Base-by-base conservation (phyloP, 2,329 filamentous ascomycete species). In the Dactylellina leptospora region DNA sequence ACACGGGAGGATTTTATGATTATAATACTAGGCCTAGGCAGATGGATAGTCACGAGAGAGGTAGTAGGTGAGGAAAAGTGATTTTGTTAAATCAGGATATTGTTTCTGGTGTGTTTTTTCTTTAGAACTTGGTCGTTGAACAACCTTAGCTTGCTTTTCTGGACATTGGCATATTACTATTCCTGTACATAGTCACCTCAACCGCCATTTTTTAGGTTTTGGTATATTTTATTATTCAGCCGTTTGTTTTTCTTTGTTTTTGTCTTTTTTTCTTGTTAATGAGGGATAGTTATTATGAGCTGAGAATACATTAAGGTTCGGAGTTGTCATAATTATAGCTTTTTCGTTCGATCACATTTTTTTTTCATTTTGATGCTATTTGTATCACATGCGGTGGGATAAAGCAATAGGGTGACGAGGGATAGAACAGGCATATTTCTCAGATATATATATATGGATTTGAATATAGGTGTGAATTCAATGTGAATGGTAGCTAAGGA, bases 31-130 rank as follows among this genome's bases (percentile, higher is more conserved):
- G 66, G n/a, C 66, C 66, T 10, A 42, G 66, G 27, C 66, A 71
- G 28, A 71, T 63, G 66, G 66, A 71, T 59, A 71, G 66, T 25
- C 58, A 71, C 53, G 66, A 71, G 42, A 56, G 66, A 51, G 66
- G 56, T 10, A 63, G 40, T 22, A 51, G 58, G 40, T 71, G n/a
- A n/a, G n/a, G n/a, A n/a, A n/a, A n/a, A n/a, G n/a, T 48, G 38
- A 10, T 20, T 25, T 3, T 47, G 13, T 47, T 44, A 33, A 13
- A 33, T 33, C 30, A 33, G 6, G 30, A 33, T 13, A 16, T 4
- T 28, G 16, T 50, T 50, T 25, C n/a, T n/a, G n/a, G n/a, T n/a
- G n/a, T n/a, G n/a, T n/a, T n/a, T n/a, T 16, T 2, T 50, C 13
- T 50, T 27, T 54, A 36, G 23, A 36, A 38, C 8, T 54, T 47